Evolutionary conservation across 2,329 filamentous ascomycete genomes (phyloP), one percentile per base, ranked within the genome.

Genomic region (Xylaria digitata): DNA sequence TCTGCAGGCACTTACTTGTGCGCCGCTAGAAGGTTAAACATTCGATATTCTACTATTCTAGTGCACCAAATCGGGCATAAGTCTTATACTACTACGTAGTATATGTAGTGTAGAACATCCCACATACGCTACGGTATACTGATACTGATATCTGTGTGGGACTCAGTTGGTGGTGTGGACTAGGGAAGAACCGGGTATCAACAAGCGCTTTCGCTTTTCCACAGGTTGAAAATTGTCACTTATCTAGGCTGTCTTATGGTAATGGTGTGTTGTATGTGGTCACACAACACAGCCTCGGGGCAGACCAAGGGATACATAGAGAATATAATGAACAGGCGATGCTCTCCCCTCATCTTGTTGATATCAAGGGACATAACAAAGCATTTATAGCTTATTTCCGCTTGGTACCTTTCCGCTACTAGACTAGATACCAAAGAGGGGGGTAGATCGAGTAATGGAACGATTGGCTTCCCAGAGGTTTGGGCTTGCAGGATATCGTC

Each of bases 401-500:
- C 48, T 52, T 52, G 40, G 45, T 61, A 53, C 48, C 58, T 45
- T 23, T 63, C 23, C 40, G n/a, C 11, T 26, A 26, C 58, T 3
- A 8, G 37, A 9, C 21, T 15, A 40, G 37, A 40, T 15, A 40
- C 40, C 9, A 5, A 26, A 7, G 45, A 19, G 21, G 21, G 37
- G 40, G 23, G 34, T 30, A 34, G 17, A 15, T 34, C 21, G 49
- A 55, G 55, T 30, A 13, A 32, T 13, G 30, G n/a, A 45, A 56
- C 52, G 56, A 67, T 53, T 67, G 50, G 65, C 34, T 60, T 67
- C 65, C 65, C 61, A 57, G 57, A 61, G 56, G 40, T 57, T 65
- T 56, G 65, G 65, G 50, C 65, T 53, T 65, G 65, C 65, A 67
- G 61, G 52, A 58, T 50, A 67, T 48, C 56, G 40, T 67, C 55